Evolutionary conservation across 495 filamentous ascomycete genomes (phyloP).

Genomic region (Neurospora intermedia): DNA sequence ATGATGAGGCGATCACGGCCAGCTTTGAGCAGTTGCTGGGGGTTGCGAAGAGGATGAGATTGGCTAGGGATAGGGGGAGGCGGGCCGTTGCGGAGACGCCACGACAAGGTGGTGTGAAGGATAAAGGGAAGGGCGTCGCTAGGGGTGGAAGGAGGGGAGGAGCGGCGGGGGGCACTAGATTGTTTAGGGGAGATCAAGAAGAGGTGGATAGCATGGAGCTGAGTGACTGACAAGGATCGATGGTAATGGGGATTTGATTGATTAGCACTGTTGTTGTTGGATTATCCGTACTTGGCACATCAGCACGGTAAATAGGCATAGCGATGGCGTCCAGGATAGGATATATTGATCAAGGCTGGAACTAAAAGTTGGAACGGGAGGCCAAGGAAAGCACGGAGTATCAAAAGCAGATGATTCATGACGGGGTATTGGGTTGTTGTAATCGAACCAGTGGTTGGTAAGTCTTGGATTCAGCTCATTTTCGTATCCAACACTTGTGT

Average conservation of each 20-base stretch:
- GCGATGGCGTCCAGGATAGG: background rate
- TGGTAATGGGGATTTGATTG: background rate
- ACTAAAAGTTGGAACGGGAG: background rate
- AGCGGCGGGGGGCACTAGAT: background rate
- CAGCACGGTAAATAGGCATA: background rate
- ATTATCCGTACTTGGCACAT: background rate
- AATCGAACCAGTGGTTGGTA: background rate
- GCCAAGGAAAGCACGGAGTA: background rate
- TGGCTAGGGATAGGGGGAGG: constrained; percentile 10
- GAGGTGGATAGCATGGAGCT: constrained; percentile 16
- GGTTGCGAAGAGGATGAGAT: constrained; percentile 12
- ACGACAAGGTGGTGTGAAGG: constrained; percentile 5
- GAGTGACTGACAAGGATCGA: constrained; percentile 15
- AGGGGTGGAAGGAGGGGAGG: background rate
- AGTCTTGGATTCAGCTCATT: background rate
- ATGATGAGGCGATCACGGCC: constrained; percentile 12
- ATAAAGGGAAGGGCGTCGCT: constrained; percentile 18
- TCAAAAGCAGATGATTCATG: background rate
- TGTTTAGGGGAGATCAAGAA: background rate
- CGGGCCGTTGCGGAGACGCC: background rate
- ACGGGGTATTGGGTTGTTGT: background rate
- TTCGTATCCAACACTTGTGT: background rate
- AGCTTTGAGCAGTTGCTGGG: constrained; percentile 22
- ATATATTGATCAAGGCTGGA: background rate
- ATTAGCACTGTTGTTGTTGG: background rate